A percentile compares a stretch with the other conserved stretches of the same genome.
Evolutionary conservation across 495 filamentous ascomycete genomes (phyloP).

Genomic region (Penicillium taxi): DNA sequence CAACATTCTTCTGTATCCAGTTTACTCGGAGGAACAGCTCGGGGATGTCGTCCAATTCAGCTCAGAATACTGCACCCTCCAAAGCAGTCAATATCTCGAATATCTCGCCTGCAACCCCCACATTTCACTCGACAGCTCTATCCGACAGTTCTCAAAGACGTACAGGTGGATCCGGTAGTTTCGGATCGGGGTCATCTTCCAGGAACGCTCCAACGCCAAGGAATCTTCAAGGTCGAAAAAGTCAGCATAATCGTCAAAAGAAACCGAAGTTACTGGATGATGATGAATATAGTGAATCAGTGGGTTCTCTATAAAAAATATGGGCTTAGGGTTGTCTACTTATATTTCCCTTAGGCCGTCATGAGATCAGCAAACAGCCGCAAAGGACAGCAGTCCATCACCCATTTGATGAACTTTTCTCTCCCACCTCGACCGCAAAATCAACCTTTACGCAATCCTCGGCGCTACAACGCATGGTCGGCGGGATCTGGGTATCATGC

Average conservation of each 20-base stretch:
- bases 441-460: slow-evolving; percentile 49
- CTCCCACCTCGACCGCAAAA: slow-evolving; percentile 68
- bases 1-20: no score
- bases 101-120: slow-evolving; percentile 29
- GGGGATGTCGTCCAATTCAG: slow-evolving; percentile 46
- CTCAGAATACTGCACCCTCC: slow-evolving; percentile 31
- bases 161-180: slow-evolving; percentile 54
- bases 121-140: slow-evolving; percentile 29
- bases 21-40: no score
- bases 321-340: slow-evolving; percentile 11
- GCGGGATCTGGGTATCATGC: slow-evolving; percentile 87
- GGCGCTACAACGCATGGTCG: slow-evolving; percentile 71
- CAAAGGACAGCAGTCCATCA: slow-evolving; percentile 92
- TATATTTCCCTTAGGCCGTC: slow-evolving; percentile 46
- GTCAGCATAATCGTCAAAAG: slow-evolving; percentile 60
- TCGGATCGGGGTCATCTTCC: slow-evolving; percentile 52
- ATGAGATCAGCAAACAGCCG: slow-evolving; percentile 78
- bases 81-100: slow-evolving; percentile 40
- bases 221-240: slow-evolving; percentile 67
- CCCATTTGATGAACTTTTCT: slow-evolving; percentile 88
- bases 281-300: slow-evolving; percentile 76
- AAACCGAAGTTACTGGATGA: slow-evolving; percentile 56
- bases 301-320: slow-evolving; percentile 28
- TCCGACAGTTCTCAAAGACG: slow-evolving; percentile 55
- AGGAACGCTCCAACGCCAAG: slow-evolving; percentile 45